Evolutionary conservation across 1,139 yeast species (phyloP).

Genomic region (Pichia sp.): DNA sequence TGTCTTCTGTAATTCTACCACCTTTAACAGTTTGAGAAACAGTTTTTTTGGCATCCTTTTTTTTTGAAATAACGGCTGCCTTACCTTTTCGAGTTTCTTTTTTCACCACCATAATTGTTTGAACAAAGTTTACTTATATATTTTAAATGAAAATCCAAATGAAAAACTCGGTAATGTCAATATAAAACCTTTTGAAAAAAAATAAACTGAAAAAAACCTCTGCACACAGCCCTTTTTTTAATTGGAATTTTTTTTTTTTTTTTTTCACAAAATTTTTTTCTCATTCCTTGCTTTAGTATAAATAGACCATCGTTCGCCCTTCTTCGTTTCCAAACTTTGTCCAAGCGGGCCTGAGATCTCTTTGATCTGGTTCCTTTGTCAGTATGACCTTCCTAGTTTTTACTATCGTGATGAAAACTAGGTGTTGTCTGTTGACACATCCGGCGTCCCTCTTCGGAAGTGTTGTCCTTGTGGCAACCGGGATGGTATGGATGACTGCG

Average conservation of each 20-base stretch:
- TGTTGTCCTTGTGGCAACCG: constrained; percentile 28
- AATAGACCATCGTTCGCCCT: neutral
- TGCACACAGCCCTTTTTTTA: constrained; percentile 7
- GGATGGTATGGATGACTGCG: constrained; percentile 54
- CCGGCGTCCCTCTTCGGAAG: constrained; percentile 39
- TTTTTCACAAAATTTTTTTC: neutral
- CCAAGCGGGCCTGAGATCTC: constrained; percentile 8
- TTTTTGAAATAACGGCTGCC: neutral
- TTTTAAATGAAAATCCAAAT: no score
- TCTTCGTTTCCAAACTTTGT: neutral
- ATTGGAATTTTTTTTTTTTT: neutral
- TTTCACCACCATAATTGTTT: neutral
- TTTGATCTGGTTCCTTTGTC: constrained; percentile 16
- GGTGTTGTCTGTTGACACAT: constrained; percentile 34
- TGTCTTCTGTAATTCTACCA: no score
- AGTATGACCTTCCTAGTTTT: constrained; percentile 33
- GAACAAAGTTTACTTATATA: no score
- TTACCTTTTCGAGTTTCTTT: constrained; percentile 1
- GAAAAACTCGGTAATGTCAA: no score
- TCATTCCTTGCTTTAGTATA: neutral
- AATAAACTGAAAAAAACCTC: constrained; percentile 7
- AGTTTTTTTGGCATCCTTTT: neutral
- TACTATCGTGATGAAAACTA: constrained; percentile 54
- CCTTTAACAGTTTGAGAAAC: constrained; percentile 12
- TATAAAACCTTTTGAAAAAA: neutral